Base-by-base conservation (phyloP, 371 early-diverging fungal genomes). In the Parasitella parasitica region DNA sequence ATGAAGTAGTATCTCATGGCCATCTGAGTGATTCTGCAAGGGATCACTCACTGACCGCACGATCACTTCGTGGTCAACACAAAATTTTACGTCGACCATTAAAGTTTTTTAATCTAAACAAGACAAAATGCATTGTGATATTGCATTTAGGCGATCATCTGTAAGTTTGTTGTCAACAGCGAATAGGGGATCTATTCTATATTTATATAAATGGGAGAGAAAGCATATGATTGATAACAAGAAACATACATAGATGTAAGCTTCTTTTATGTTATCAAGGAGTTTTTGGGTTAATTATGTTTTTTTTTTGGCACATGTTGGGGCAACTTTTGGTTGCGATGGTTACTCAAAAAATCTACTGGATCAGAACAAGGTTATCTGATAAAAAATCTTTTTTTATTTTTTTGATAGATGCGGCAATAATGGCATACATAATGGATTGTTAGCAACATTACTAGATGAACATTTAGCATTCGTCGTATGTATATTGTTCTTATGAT, bases 371-470 rank as follows among this genome's bases (percentile, higher is more conserved):
- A 28, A 9, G 2, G 0, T 1, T 49, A 49, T 27, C 49, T 27
- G 28, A 49, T 12, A 6, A 49, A n/a, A n/a, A 24, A 49, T 49
- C 13, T 24, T 12, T 43, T 3, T 18, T n/a, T 16, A 1, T 41
- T 49, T n/a, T n/a, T 46, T 26, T 46, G 26, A 28, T 43, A 64
- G 35, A 35, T 87, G 89, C 36, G 89, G 88, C n/a, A 88, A 87
- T 61, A 71, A 76, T 9, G 89, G 83, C 36, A 75, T 86, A 36
- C 92, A 91, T 50, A 90, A 90, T 49, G 92, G 89, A 26, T 70
- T 89, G 22, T 74, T 85, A 55, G 88, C 86, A 3, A 89, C 89
- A 4, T 48, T 91, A 50, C 75, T 90, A 18, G 92, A 91, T 76
- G 90, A 89, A 66, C 78, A 74, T 26, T 75, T 80, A 38, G 87